Percentiles rank a stretch among this genome's conserved stretches.
Conservation (phyloP, 768 basidiomycete species). For the Termitomyces sp. region DNA sequence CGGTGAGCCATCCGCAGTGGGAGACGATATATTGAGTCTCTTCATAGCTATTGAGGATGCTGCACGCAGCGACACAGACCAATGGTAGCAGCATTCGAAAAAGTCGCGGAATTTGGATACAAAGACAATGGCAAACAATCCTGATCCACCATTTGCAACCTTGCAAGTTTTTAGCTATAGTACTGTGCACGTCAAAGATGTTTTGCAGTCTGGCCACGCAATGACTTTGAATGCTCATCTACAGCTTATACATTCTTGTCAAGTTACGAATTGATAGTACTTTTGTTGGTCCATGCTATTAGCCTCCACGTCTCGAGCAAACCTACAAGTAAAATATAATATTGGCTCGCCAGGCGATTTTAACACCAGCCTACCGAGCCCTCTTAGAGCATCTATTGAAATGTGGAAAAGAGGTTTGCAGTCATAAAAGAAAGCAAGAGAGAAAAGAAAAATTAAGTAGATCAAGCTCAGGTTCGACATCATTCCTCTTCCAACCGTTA, state of each 20-base stretch:
- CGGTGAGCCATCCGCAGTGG: conserved; percentile 2
- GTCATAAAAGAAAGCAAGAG: background rate
- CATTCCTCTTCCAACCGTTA: background rate
- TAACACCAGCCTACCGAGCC: background rate
- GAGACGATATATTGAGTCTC: conserved; percentile 11
- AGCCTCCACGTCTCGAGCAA: no score
- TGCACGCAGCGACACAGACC: background rate
- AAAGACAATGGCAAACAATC: background rate
- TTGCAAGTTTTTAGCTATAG: no score
- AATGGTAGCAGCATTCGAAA: background rate
- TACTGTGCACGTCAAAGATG: no score
- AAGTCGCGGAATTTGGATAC: background rate
- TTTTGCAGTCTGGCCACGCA: no score
- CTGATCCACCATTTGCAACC: no score
- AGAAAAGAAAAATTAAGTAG: background rate
- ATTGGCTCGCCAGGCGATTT: background rate
- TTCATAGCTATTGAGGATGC: conserved; percentile 6
- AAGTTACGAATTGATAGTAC: no score
- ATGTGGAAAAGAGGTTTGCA: background rate
- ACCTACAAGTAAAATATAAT: no score
- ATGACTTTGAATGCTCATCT: no score
- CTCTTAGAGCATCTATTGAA: no score
- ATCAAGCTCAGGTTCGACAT: no score
- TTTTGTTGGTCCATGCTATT: no score
- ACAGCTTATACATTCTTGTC: no score